A percentile compares a stretch with the other conserved stretches of the same genome.
Evolutionary conservation across 2,329 filamentous ascomycete genomes (phyloP).

Genomic region (Sporothrix variecibatus): DNA sequence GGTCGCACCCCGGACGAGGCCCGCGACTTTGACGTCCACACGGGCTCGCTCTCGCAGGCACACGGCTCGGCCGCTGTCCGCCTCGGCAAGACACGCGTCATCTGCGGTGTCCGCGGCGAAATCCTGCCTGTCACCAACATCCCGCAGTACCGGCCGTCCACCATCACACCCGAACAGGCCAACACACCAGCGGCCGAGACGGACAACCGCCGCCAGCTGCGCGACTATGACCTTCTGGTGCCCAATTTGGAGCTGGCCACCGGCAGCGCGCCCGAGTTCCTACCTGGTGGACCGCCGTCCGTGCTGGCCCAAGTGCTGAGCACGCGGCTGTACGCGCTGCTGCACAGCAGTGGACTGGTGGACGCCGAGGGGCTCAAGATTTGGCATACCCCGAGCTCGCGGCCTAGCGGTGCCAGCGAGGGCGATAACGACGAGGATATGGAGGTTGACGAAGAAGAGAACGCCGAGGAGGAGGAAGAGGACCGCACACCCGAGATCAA

Average conservation of each 20-base stretch:
- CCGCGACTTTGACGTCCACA: constrained; percentile 74
- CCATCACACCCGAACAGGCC: constrained; percentile 16
- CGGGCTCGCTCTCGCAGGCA: constrained; percentile 81
- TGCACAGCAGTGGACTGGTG: constrained; percentile 71
- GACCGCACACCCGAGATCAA: constrained; percentile 54
- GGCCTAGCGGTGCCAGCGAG: constrained; percentile 28
- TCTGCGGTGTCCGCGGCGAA: constrained; percentile 88
- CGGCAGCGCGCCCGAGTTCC: constrained; percentile 80
- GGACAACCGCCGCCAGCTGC: constrained; percentile 49
- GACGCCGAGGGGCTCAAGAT: constrained; percentile 71
- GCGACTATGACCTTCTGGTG: constrained; percentile 73
- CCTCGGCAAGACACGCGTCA: constrained; percentile 87
- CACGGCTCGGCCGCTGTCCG: constrained; percentile 89
- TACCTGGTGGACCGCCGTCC: constrained; percentile 80
- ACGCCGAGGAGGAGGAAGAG: constrained; percentile 33
- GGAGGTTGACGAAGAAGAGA: constrained; percentile 31
- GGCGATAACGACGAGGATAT: constrained; percentile 38
- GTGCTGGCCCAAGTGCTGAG: constrained; percentile 81
- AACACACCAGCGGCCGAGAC: constrained; percentile 22
- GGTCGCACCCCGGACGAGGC: constrained; percentile 71
- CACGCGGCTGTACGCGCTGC: constrained; percentile 73
- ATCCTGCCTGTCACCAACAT: constrained; percentile 76
- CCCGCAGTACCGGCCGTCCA: constrained; percentile 60
- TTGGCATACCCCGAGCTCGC: constrained; percentile 52
- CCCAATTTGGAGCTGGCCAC: constrained; percentile 93